Evolutionary conservation across 345 rosid species (phyloP), one percentile per base, ranked within the genome.

Genomic region (Litchi chinensis): DNA sequence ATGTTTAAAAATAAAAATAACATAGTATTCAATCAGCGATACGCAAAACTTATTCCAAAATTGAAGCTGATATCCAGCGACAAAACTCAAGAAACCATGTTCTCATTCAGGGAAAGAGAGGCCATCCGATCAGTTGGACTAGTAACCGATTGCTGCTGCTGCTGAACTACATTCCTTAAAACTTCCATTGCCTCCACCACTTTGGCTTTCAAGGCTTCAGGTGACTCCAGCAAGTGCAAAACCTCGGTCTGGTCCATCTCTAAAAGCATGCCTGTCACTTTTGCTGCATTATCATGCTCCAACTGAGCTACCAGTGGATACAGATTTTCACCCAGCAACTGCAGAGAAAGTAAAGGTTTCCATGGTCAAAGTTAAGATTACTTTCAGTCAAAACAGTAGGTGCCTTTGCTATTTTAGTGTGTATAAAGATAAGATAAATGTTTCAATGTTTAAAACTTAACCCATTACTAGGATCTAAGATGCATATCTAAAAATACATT

Each of bases 211-310:
- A 91, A 81, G 62, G 94, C 91, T 70, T 88, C 95, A 0, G 97
- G 95, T 56, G 95, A 91, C 86, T 91, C 94, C 0, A 93, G 89
- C 87, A 93, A 82, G 85, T 88, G 97, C 79, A 93, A 65, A 41
- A 90, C 92, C 80, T 89, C 93, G 0, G 97, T 87, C 84, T 90
- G 93, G 56, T 91, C 95, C 97, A 90, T 91, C 87, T 93, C 95
- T 37, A 90, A 81, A 78, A 90, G 94, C 97, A 93, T 91, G 48
- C 97, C 94, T 0, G 97, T 93, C 64, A 93, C 95, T 81, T 93
- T 93, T 4, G 95, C 94, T 0, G 97, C 92, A 26, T 86, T 86
- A 11, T 90, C 94, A 37, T 85, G 92, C 83, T 93, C 95, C 84
- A 93, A 79, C 80, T 85, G 88, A 18, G 91, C 90, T 59, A 93